Base-by-base conservation (phyloP, 768 basidiomycete genomes). In the Ramaria sp. region DNA sequence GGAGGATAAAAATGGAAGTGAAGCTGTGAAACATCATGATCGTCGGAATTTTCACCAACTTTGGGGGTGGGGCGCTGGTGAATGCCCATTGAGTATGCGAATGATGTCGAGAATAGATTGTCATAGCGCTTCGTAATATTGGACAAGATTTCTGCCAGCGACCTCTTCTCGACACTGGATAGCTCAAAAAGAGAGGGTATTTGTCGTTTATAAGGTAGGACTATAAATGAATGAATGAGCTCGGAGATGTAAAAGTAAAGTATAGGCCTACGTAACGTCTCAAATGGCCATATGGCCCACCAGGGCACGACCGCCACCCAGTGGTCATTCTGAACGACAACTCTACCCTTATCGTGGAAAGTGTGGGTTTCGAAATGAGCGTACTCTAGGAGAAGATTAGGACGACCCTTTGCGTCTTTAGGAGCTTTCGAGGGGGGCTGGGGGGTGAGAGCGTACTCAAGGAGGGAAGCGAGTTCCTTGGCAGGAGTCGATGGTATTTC, bases 271-370 rank as follows among this genome's bases (percentile, higher is more conserved):
- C 87, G 64, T 61, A 94, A 69, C 16, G 84, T 73, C 66, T 96
- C 93, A 63, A 83, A 96, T 0, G 93, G 93, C 93, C 92, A 96
- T 30, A 79, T 78, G 5, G 92, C 93, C 93, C 93, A 96, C 84
- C 89, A 95, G 1, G 93, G 93, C 3, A 94, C 91, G 1, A 95
- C 63, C 0, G 84, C 89, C 2, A 87, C 73, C 79, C 89, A 96
- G 62, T 85, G 76, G 16, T 80, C 77, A 61, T 88, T 88, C 64
- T 75, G 70, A 32, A 82, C 64, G 2, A 94, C 82, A 38, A 91
- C 69, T 10, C 92, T 79, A 13, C 78, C 76, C 52, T 73, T 67
- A 24, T 69, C 64, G n/a, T 62, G 66, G 5, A 64, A 57, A 15
- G 72, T 61, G 22, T 63, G 64, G 7, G 78, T 65, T 65, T 94